Base-by-base conservation (phyloP, 805 yeast genomes). In the Metschnikowia arizonensis region DNA sequence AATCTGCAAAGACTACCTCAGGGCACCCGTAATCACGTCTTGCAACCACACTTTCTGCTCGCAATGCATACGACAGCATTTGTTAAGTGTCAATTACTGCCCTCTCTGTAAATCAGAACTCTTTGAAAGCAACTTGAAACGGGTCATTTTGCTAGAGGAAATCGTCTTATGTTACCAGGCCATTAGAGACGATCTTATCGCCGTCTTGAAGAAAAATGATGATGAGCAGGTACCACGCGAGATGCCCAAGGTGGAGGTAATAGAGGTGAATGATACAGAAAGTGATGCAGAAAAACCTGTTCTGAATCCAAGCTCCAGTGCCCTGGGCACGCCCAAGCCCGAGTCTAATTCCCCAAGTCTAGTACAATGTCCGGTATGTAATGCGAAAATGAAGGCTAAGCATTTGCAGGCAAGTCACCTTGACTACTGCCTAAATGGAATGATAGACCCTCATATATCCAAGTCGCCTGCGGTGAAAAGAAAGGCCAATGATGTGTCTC, bases 1-100 rank as follows among this genome's bases (percentile, higher is more conserved):
- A 55, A 85, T 90, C 8, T 90, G 98, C 63, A 87, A 89, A 56
- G 97, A 88, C 49, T 79, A 84, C 51, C 70, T 86, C 44, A 74
- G 67, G 26, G 85, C 90, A 0, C 97, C 98, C 1, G 87, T 88
- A 30, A 65, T 85, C 34, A 86, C 97, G 0, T 76, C 83, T 2
- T 90, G 98, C 68, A 83, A 86, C 30, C 97, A 90, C 62, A 82
- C 90, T 0, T 90, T 88, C 61, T 90, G 98, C 63, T 87, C 96
- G 0, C 73, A 82, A 11, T 90, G 98, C 61, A 85, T 90, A 24
- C 72, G 96, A 47, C 78, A 84, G 50, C 79, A 83, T 50, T 64
- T 90, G 32, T 67, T 79, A n/a, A 64, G 63, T 31, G 78, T 76
- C 25, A 74, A 77, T 15, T 68, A 74, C 47, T 90, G 97, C 58